phyloP scores from a whole-genome alignment of 108 stramenopile species.

The Cyclostephanos invisitatus region DNA sequence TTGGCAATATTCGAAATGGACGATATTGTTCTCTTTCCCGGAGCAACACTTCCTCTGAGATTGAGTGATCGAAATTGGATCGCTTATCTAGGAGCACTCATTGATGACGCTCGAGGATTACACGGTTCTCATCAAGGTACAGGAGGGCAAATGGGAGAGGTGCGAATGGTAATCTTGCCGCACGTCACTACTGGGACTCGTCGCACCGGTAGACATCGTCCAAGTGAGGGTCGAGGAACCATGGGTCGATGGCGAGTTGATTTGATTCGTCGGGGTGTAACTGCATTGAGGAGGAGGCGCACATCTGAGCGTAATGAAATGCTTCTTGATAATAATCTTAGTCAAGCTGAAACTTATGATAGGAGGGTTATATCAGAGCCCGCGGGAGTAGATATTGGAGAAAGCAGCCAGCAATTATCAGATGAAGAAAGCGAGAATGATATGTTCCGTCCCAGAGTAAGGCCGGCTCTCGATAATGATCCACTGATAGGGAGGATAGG shows the following conservation, averaged over 20 bases:
- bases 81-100: conserved; percentile 61
- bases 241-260: conserved; percentile 43
- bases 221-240: conserved; percentile 23
- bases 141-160: conserved; percentile 39
- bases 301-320: not conserved
- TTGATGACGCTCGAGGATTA: conserved; percentile 55
- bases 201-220: conserved; percentile 19
- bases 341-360: conserved; percentile 1
- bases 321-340: not conserved
- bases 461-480: conserved; percentile 16
- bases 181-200: conserved; percentile 22
- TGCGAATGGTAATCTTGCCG: conserved; percentile 45
- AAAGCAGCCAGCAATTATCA: conserved; percentile 1
- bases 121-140: conserved; percentile 43
- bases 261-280: conserved; percentile 40
- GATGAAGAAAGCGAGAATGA: conserved; percentile 24
- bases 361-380: not conserved
- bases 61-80: conserved; percentile 61
- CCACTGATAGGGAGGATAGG: conserved; percentile 67
- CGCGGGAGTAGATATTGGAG: not conserved
- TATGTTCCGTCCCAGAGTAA: conserved; percentile 25
- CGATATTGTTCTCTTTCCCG: conserved; percentile 77
- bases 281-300: conserved; percentile 18
- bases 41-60: conserved; percentile 60
- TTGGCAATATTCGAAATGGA: conserved; percentile 71